These are phyloP conservation scores for Metschnikowia continentalis DNA, from an alignment of 805 yeast species.

Conservation along the genomic window DNA sequence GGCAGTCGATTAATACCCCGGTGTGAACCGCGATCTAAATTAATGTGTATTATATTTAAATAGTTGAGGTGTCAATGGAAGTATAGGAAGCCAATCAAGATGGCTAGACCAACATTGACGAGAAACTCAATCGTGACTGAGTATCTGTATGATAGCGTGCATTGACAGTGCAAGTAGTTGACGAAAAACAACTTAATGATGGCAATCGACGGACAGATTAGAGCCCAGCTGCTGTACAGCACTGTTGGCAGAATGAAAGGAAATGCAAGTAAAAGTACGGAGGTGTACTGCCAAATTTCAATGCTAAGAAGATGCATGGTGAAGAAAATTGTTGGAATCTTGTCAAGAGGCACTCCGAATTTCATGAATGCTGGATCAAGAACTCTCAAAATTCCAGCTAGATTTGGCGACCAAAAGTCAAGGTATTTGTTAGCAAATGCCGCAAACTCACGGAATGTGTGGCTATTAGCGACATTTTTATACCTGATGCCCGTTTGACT, in stretches of 20 bases:
- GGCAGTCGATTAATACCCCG: background rate
- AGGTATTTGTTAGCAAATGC: slow-evolving; percentile 17
- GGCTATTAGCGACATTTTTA: slow-evolving; percentile 17
- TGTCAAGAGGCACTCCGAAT: slow-evolving; percentile 13
- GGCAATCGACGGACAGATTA: background rate
- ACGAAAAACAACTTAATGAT: slow-evolving; percentile 10
- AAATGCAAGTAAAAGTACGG: slow-evolving; percentile 8
- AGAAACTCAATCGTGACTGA: slow-evolving; percentile 8
- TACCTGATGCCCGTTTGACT: background rate
- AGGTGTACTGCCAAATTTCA: slow-evolving; percentile 13
- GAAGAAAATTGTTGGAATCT: slow-evolving; percentile 9
- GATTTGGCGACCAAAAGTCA: slow-evolving; percentile 11
- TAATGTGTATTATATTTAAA: background rate
- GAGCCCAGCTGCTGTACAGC: background rate
- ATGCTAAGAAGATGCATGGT: slow-evolving; percentile 5
- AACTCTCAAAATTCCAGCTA: background rate
- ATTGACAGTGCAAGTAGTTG: slow-evolving; percentile 15
- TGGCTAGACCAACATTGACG: slow-evolving; percentile 1
- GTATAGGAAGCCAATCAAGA: slow-evolving; percentile 7
- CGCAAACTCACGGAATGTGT: slow-evolving; percentile 22
- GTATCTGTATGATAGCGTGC: slow-evolving; percentile 9
- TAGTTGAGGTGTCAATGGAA: slow-evolving; percentile 7
- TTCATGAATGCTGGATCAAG: slow-evolving; percentile 16
- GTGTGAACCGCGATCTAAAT: background rate
- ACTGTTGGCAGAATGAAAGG: slow-evolving; percentile 3